Base-by-base conservation (phyloP, 2,329 filamentous ascomycete species). In the Arthrobotrys pseudoclavata region DNA sequence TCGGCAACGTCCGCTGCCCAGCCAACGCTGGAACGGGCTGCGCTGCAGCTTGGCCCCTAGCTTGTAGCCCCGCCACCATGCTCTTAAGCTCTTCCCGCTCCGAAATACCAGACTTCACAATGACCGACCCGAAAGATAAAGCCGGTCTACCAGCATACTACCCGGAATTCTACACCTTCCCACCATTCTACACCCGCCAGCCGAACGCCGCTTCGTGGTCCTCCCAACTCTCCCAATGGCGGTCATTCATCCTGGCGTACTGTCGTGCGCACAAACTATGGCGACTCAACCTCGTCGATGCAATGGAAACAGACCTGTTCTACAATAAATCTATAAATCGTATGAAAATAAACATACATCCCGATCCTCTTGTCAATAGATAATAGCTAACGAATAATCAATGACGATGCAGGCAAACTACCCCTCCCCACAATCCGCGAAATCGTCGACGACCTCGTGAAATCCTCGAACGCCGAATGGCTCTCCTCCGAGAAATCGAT, bases 141-240 rank as follows among this genome's bases (percentile, higher is more conserved):
- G 0, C 61, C 18, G n/a, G 50, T 12, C 48, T 71, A 7, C 74
- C 74, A 6, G 22, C 57, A 22, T 77, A 77, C 67, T 81, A 79
- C 34, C 81, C 81, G 6, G 79, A 79, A 20, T 79, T 86, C 83
- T 91, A 94, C 87, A 86, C 86, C 85, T 95, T 93, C 86, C 92
- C 92, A 0, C 91, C 92, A 82, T 94, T 96, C 90, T 96, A 92
- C 88, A 94, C 91, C 69, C 89, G 89, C 68, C 92, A 96, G 84
- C 88, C 90, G 40, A 93, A 93, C 85, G 86, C 89, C 78, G 88
- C 88, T 31, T 95, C 92, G 9, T 90, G 88, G 82, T 89, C 91
- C 84, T 89, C 91, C 53, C 93, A 96, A 83, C 90, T 94, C 78
- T 86, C 88, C 75, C 94, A 94, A 84, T 99, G 96, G 96, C 90